A percentile compares a stretch with the other conserved stretches of the same genome.
phyloP scores from a whole-genome alignment of 139 green algal genomes.

The Chlamydomonas asymmetrica region DNA sequence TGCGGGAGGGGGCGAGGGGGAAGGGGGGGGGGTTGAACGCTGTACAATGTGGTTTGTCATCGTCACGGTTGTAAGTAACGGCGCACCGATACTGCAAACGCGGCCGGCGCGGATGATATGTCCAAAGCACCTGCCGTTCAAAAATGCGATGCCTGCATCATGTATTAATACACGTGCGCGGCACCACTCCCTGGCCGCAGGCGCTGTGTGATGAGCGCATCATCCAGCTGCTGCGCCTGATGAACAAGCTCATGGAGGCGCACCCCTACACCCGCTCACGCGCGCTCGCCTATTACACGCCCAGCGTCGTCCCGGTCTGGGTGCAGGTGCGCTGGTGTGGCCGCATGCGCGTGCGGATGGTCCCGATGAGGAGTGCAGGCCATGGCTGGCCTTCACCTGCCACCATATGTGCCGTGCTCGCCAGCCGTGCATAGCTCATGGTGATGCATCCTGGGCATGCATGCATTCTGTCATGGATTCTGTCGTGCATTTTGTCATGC shows the following conservation, averaged over 20 bases:
- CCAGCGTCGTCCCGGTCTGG: conserved; percentile 86
- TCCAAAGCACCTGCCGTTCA: too few relatives aligned
- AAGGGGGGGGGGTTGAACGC: background rate
- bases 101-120: too few relatives aligned
- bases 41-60: background rate
- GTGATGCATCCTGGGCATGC: too few relatives aligned
- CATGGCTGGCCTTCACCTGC: background rate
- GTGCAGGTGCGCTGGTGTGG: conserved; percentile 60
- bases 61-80: background rate
- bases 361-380: background rate
- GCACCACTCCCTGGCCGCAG: too few relatives aligned
- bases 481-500: too few relatives aligned
- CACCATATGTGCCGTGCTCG: too few relatives aligned
- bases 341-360: background rate
- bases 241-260: conserved; percentile 86
- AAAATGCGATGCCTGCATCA: too few relatives aligned
- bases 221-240: conserved; percentile 59
- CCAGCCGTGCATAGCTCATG: too few relatives aligned
- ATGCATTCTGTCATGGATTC: too few relatives aligned
- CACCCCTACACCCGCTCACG: conserved; percentile 63
- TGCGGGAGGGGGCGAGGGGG: background rate
- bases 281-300: conserved; percentile 75
- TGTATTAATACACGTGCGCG: background rate
- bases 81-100: too few relatives aligned
- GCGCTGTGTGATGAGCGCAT: conserved; percentile 87